Base-by-base conservation (phyloP, 176 grass and related monocot genomes). In the Hordeum marinum region DNA sequence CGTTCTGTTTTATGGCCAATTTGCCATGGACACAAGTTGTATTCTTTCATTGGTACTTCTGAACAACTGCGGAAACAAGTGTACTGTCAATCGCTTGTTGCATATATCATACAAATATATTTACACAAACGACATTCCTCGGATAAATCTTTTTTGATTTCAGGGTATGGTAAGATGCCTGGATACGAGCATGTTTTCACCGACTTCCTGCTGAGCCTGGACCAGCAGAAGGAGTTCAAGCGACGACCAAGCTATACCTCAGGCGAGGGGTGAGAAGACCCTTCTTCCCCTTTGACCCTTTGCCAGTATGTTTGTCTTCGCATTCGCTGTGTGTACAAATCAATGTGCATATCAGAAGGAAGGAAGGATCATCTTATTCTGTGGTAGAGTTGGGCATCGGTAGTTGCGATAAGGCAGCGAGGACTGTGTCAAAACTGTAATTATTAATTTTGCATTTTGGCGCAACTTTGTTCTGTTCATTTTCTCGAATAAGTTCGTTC, bases 111-210 rank as follows among this genome's bases (percentile, higher is more conserved):
- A 9, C 8, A 40, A 3, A 18, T 43, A 12, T 26, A 8, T 27
- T 26, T 42, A 62, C 13, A 26, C 23, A 78, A 62, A 11, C n/a
- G 25, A 8, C 10, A 11, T 43, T 46, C 20, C 70, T 75, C 61
- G 20, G n/a, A 11, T 6, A 13, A 52, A 64, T 83, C 35, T 5
- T 80, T 63, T 77, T 32, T 72, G 68, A 27, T 59, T 37, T 64
- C 87, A 99, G 96, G 96, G 10, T 96, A 90, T 50, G 92, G 96
- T 32, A 99, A 99, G 94, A 92, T 99, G 96, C 93, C 96, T 50
- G 96, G 89, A 15, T 99, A 99, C 48, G 96, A 99, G 74, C 96
- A 96, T 6, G 90, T 99, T 61, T 96, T 99, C 79, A 99, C 90
- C 0, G 91, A 99, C 64, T 96, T 99, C 37, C 81, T 99, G 21